Percentiles rank a stretch among this genome's conserved stretches.
These are phyloP conservation scores for Andrographis paniculata DNA, from an alignment of 305 asterid genomes.

Conservation along the genomic window DNA sequence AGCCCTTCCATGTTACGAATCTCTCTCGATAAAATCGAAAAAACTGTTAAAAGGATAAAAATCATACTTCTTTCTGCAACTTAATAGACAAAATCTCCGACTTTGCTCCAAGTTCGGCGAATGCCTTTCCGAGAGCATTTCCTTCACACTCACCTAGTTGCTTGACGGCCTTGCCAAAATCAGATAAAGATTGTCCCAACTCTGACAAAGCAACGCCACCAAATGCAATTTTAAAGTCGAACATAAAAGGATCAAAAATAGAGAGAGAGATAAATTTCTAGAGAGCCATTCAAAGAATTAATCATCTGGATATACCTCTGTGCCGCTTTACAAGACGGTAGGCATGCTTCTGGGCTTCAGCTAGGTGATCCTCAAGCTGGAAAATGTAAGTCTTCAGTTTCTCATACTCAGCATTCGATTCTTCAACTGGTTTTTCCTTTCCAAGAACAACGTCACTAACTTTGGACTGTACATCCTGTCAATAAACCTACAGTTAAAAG, in stretches of 20 bases:
- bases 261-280: background rate
- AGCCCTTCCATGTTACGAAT: background rate
- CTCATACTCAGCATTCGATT: slow-evolving; percentile 82
- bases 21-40: background rate
- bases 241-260: background rate
- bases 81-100: slow-evolving; percentile 62
- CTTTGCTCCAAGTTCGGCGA: slow-evolving; percentile 85
- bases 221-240: no score
- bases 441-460: slow-evolving; percentile 95
- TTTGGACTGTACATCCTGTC: slow-evolving; percentile 88
- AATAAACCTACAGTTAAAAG: slow-evolving; percentile 11
- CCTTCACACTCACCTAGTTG: slow-evolving; percentile 81
- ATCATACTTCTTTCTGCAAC: slow-evolving; percentile 75
- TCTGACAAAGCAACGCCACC: slow-evolving; percentile 26
- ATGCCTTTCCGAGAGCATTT: slow-evolving; percentile 82
- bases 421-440: slow-evolving; percentile 96
- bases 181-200: slow-evolving; percentile 83
- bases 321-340: slow-evolving; percentile 95
- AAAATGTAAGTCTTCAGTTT: slow-evolving; percentile 78
- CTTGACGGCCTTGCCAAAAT: slow-evolving; percentile 93
- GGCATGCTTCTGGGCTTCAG: slow-evolving; percentile 98
- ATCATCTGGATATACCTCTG: slow-evolving; percentile 49
- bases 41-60: slow-evolving; percentile 4
- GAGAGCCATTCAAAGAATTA: no score
- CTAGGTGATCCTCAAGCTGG: slow-evolving; percentile 95